These are phyloP conservation scores for Podosphaera xanthii DNA, from an alignment of 2,329 filamentous ascomycete genomes.

Conservation along the genomic window DNA sequence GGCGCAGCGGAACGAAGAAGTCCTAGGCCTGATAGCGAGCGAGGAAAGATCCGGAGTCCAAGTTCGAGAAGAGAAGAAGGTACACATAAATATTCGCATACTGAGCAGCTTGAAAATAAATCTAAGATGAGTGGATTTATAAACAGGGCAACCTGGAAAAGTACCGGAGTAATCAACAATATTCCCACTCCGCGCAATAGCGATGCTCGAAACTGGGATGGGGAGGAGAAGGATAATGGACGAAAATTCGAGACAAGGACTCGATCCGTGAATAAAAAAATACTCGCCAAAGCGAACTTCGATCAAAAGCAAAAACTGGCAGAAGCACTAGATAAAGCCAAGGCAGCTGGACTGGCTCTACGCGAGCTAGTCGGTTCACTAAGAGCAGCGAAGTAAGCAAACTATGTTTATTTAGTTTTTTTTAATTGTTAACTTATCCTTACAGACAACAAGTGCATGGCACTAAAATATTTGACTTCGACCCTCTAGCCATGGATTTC, in stretches of 20 bases:
- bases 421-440: slow-evolving; percentile 3
- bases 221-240: slow-evolving; percentile 16
- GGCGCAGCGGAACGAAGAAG: slow-evolving; percentile 18
- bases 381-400: slow-evolving; percentile 58
- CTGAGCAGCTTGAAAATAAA: slow-evolving; percentile 6
- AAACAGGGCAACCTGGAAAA: slow-evolving; percentile 42
- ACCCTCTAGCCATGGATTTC: slow-evolving; percentile 67
- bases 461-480: slow-evolving; percentile 50
- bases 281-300: slow-evolving; percentile 27
- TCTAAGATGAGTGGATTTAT: slow-evolving; percentile 12
- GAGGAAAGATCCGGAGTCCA: slow-evolving; percentile 15
- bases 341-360: slow-evolving; percentile 65
- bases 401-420: neutral
- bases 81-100: slow-evolving; percentile 18
- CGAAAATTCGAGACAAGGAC: slow-evolving; percentile 16
- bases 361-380: slow-evolving; percentile 63
- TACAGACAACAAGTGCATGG: slow-evolving; percentile 31
- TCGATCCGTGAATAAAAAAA: slow-evolving; percentile 25
- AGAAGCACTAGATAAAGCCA: slow-evolving; percentile 56
- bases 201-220: slow-evolving; percentile 19
- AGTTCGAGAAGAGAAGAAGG: slow-evolving; percentile 17
- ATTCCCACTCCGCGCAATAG: slow-evolving; percentile 30
- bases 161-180: slow-evolving; percentile 58
- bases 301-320: slow-evolving; percentile 39
- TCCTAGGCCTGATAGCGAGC: slow-evolving; percentile 15